These are phyloP conservation scores for Aspergillus pseudoviridinutans DNA, from an alignment of 2,329 filamentous ascomycete species.

Conservation along the genomic window DNA sequence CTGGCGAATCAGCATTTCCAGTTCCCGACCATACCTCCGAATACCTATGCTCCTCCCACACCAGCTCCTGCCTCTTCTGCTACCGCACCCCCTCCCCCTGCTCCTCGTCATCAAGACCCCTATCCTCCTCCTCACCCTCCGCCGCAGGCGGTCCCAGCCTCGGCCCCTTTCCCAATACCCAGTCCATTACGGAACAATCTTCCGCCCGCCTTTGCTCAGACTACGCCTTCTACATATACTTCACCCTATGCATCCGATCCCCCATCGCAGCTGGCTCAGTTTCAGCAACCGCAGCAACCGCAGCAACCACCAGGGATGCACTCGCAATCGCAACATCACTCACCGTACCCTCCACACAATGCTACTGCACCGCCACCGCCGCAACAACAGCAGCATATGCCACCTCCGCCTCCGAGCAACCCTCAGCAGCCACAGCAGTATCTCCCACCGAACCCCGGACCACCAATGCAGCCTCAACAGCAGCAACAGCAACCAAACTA, in stretches of 20 bases:
- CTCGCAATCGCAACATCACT: conserved; percentile 19
- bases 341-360: conserved; percentile 3
- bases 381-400: conserved; percentile 21
- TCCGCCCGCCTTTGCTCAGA: conserved; percentile 36
- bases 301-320: conserved; percentile 22
- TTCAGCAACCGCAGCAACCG: conserved; percentile 30
- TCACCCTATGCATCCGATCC: conserved; percentile 40
- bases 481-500: conserved; percentile 17
- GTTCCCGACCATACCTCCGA: conserved; percentile 33
- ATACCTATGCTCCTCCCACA: conserved; percentile 29
- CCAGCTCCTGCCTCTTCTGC: conserved; percentile 21
- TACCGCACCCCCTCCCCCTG: conserved; percentile 12
- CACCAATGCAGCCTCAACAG: conserved; percentile 10
- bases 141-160: conserved; percentile 24
- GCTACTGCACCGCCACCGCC: conserved; percentile 2
- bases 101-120: conserved; percentile 18
- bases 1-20: conserved; percentile 37
- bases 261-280: conserved; percentile 29
- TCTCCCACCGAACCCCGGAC: conserved; percentile 9
- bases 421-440: conserved; percentile 12
- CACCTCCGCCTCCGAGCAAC: conserved; percentile 6
- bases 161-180: conserved; percentile 34
- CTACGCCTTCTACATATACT: conserved; percentile 35
- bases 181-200: conserved; percentile 37
- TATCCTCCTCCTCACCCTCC: conserved; percentile 19